A percentile compares a stretch with the other conserved stretches of the same genome.
These are phyloP conservation scores for Forsythia suspensa DNA, from an alignment of 257 asterid genomes.

Conservation along the genomic window DNA sequence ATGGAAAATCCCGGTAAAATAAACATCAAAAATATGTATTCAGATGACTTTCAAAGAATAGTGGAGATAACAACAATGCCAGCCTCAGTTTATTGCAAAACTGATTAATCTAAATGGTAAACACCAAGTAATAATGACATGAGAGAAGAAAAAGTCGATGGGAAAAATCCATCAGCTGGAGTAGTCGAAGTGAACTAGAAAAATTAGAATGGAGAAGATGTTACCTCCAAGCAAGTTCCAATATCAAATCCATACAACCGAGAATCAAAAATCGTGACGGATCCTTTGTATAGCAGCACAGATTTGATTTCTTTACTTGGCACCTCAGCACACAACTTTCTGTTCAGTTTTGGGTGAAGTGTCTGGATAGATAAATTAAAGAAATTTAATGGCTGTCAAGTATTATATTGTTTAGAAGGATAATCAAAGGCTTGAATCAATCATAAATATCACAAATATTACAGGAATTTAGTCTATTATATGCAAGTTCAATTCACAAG, in stretches of 20 bases:
- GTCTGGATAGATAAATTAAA: constrained; percentile 43
- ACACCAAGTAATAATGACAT: not conserved
- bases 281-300: constrained; percentile 74
- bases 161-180: not conserved
- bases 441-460: not conserved
- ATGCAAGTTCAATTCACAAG: not conserved
- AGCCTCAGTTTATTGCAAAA: not conserved
- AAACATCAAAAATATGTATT: not conserved
- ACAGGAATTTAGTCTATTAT: not conserved
- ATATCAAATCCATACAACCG: constrained; percentile 73
- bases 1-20: not conserved
- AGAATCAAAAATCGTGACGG: constrained; percentile 70
- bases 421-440: not conserved
- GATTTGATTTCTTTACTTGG: constrained; percentile 53
- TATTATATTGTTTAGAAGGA: not conserved
- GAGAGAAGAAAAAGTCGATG: not conserved
- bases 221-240: constrained; percentile 97
- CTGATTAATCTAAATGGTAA: not conserved
- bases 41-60: not conserved
- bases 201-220: constrained; percentile 7
- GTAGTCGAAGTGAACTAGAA: not conserved
- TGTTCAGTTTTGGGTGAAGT: constrained; percentile 69
- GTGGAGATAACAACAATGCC: not conserved
- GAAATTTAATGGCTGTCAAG: not conserved
- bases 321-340: constrained; percentile 37